Conservation (phyloP, 306 rosid species). For the Dryas alaskensis region DNA sequence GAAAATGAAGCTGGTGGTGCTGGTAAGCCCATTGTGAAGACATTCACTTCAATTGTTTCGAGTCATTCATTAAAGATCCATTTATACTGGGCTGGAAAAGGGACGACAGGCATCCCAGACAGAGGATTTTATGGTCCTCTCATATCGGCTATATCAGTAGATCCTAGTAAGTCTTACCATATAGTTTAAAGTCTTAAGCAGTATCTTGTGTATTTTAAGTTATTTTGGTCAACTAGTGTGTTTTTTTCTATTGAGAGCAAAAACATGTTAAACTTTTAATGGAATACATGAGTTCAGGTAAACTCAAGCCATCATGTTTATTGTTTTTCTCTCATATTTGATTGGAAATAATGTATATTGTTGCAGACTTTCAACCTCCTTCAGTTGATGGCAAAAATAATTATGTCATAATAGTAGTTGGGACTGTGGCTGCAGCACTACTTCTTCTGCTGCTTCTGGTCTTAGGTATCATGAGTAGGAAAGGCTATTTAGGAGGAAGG, state of each 20-base stretch:
- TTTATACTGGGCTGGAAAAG: constrained; percentile 93
- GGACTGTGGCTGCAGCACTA: constrained; percentile 37
- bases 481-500: constrained; percentile 68
- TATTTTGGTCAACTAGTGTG: background rate
- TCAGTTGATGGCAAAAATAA: constrained; percentile 27
- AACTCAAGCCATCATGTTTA: background rate
- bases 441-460: constrained; percentile 40
- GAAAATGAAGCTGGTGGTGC: constrained; percentile 75
- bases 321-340: background rate
- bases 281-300: background rate
- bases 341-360: constrained; percentile 15
- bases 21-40: constrained; percentile 57
- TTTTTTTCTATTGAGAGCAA: background rate
- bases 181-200: no score
- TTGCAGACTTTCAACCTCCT: constrained; percentile 79
- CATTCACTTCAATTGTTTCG: constrained; percentile 48
- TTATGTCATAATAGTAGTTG: constrained; percentile 21
- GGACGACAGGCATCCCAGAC: constrained; percentile 94
- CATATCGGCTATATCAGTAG: constrained; percentile 80
- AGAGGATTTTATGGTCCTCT: constrained; percentile 94
- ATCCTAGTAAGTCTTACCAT: constrained; percentile 66
- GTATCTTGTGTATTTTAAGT: no score
- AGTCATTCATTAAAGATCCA: constrained; percentile 70
- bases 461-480: constrained; percentile 53
- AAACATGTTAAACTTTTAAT: background rate